phyloP scores from a whole-genome alignment of 768 basidiomycete species.

The Phlebiopsis flavidoalba region DNA sequence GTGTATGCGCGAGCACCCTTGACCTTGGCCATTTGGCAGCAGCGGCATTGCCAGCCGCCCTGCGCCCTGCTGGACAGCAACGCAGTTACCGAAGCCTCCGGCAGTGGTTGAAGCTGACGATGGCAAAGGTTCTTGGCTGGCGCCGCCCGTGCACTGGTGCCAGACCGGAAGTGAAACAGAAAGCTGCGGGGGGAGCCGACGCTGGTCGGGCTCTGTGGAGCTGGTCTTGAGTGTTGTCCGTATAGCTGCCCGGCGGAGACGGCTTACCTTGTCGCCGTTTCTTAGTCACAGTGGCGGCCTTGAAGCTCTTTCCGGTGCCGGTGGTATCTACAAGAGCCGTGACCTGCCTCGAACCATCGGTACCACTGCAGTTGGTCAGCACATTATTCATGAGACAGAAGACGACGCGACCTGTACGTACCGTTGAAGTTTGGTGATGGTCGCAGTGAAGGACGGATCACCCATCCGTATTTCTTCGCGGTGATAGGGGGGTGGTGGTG shows the following conservation, averaged over 20 bases:
- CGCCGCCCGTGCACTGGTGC: slow-evolving; percentile 48
- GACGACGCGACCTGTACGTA: slow-evolving; percentile 19
- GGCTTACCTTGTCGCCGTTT: slow-evolving; percentile 43
- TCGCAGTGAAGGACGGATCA: slow-evolving; percentile 35
- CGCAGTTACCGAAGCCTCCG: slow-evolving; percentile 51
- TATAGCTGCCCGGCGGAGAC: neutral
- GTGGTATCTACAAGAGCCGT: slow-evolving; percentile 41
- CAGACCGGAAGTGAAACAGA: slow-evolving; percentile 41
- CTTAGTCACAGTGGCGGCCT: slow-evolving; percentile 34
- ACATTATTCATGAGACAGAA: neutral
- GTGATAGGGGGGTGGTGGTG: slow-evolving; percentile 25
- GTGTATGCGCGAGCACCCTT: slow-evolving; percentile 14
- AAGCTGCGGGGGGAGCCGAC: slow-evolving; percentile 37
- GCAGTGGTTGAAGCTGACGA: slow-evolving; percentile 47
- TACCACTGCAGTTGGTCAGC: slow-evolving; percentile 24
- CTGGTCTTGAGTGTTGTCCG: neutral
- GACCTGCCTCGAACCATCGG: slow-evolving; percentile 45
- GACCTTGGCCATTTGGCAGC: slow-evolving; percentile 6
- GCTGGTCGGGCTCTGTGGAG: slow-evolving; percentile 32
- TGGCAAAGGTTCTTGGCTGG: slow-evolving; percentile 38
- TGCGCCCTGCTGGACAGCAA: slow-evolving; percentile 34
- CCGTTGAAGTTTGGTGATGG: slow-evolving; percentile 45
- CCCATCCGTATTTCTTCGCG: slow-evolving; percentile 32
- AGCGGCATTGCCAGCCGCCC: slow-evolving; percentile 6
- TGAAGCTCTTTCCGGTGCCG: slow-evolving; percentile 27